Conservation (phyloP, 441 rosid species). For the Adansonia madagascariensis region DNA sequence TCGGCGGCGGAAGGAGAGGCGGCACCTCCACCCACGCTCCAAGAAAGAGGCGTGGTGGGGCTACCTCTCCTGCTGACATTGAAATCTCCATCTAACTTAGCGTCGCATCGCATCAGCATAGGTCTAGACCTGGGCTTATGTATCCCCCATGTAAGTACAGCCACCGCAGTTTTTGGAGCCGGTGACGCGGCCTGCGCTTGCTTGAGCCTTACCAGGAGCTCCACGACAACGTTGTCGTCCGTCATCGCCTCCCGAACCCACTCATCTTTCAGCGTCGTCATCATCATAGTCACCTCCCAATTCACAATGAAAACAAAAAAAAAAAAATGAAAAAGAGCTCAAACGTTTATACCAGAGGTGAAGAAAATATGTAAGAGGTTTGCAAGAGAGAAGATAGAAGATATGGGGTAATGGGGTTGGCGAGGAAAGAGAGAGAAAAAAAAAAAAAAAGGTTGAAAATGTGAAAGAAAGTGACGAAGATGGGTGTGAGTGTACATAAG, state of each 20-base stretch:
- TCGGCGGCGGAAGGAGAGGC: constrained; percentile 62
- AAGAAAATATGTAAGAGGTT: background rate
- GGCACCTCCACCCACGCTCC: constrained; percentile 75
- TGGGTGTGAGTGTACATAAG: constrained; percentile 30
- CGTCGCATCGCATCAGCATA: constrained; percentile 47
- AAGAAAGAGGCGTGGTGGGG: constrained; percentile 92
- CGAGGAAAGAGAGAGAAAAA: constrained; percentile 25
- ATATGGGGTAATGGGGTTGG: constrained; percentile 22
- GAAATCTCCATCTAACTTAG: constrained; percentile 53
- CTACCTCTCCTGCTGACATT: constrained; percentile 61
- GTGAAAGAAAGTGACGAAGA: constrained; percentile 30
- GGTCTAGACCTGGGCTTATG: constrained; percentile 69
- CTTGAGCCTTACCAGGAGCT: constrained; percentile 69
- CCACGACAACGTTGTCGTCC: constrained; percentile 74
- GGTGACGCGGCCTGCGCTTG: constrained; percentile 41
- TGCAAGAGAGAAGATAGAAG: constrained; percentile 24
- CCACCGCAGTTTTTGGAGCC: constrained; percentile 32
- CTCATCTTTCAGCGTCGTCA: constrained; percentile 49
- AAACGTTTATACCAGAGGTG: constrained; percentile 5
- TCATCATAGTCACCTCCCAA: constrained; percentile 26
- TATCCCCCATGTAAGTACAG: constrained; percentile 68
- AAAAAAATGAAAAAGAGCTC: background rate
- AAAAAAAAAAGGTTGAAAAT: constrained; percentile 14
- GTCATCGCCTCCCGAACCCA: constrained; percentile 82
- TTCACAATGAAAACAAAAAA: background rate